Percentiles rank a stretch among this genome's conserved stretches.
Conservation (phyloP, 768 basidiomycete genomes). For the Baorangia bicolor region DNA sequence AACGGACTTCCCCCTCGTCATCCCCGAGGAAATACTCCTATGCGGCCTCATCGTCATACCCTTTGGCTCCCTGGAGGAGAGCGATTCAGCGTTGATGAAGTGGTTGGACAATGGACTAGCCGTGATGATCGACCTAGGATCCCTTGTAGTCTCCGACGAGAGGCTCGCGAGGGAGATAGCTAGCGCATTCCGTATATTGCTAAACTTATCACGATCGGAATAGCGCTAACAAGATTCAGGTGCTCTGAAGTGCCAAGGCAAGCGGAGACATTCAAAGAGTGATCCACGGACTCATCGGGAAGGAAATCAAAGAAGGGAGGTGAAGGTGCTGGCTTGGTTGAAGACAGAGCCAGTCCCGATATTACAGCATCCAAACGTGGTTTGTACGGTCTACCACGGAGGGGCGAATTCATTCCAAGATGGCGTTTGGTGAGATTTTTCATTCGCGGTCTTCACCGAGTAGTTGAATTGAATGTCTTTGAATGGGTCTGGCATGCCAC, state of each 20-base stretch:
- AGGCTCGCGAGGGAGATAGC: neutral
- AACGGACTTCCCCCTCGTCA: constrained; percentile 1
- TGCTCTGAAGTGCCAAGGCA: constrained; percentile 10
- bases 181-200: constrained; percentile 5
- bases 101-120: constrained; percentile 12
- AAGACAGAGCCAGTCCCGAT: constrained; percentile 10
- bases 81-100: neutral
- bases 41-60: constrained; percentile 8
- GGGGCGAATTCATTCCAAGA: neutral
- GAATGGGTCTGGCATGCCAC: constrained; percentile 10
- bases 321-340: constrained; percentile 12
- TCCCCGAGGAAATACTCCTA: constrained; percentile 4
- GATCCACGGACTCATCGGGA: neutral
- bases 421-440: neutral
- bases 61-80: constrained; percentile 8
- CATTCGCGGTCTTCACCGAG: neutral
- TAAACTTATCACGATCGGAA: neutral
- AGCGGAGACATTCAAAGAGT: neutral
- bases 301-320: constrained; percentile 5
- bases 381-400: neutral
- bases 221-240: neutral
- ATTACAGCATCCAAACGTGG: neutral
- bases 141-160: neutral
- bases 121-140: constrained; percentile 11
- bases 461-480: neutral